Evolutionary conservation across 2,329 filamentous ascomycete genomes (phyloP).

Genomic region (Ilyonectria mors-panacis): DNA sequence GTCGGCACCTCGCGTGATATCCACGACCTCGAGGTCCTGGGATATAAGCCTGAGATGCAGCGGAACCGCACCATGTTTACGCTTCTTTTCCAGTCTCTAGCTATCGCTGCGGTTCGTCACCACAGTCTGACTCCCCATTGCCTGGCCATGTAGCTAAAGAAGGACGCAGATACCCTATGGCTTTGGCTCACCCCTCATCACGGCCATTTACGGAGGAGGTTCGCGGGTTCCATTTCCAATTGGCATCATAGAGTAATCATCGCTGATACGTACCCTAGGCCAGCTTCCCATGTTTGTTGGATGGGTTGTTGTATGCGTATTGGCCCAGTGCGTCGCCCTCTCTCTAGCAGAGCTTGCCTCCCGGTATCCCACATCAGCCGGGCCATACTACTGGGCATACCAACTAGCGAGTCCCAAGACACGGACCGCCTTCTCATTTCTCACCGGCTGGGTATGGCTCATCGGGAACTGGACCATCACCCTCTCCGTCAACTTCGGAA

Average conservation of each 20-base stretch:
- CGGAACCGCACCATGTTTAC: conserved; percentile 50
- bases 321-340: conserved; percentile 79
- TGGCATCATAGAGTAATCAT: neutral
- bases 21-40: conserved; percentile 58
- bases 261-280: conserved; percentile 17
- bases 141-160: neutral
- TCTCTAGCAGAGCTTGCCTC: conserved; percentile 81
- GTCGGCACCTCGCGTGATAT: conserved; percentile 36
- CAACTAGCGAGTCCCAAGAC: conserved; percentile 73
- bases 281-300: conserved; percentile 77
- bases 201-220: conserved; percentile 43
- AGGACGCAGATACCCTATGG: conserved; percentile 43
- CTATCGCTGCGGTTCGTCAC: conserved; percentile 46
- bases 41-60: conserved; percentile 59
- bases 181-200: conserved; percentile 45
- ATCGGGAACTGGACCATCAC: conserved; percentile 80
- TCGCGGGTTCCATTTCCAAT: neutral
- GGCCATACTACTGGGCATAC: conserved; percentile 82
- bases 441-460: conserved; percentile 81
- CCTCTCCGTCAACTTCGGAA: conserved; percentile 78
- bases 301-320: conserved; percentile 72
- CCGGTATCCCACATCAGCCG: conserved; percentile 72
- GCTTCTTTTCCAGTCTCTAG: conserved; percentile 47
- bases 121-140: neutral
- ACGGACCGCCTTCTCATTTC: conserved; percentile 76